Evolutionary conservation across 1,139 yeast genomes (phyloP).

Genomic region (Diutina sp.): DNA sequence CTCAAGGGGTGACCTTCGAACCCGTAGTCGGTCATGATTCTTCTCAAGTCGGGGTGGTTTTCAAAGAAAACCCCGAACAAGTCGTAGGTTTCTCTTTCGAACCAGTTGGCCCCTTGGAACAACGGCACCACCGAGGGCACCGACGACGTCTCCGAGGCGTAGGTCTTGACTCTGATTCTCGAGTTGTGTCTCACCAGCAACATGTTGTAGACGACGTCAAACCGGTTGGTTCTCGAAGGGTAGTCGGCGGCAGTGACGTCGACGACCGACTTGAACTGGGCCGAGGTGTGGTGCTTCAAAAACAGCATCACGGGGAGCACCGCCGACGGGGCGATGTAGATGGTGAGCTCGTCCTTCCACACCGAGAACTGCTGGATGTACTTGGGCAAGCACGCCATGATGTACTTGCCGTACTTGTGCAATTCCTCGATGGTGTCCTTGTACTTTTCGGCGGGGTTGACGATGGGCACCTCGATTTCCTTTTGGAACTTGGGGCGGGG

Average conservation of each 20-base stretch:
- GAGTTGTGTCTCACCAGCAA: slow-evolving; percentile 77
- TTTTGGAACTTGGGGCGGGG: slow-evolving; percentile 26
- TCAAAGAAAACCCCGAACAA: slow-evolving; percentile 79
- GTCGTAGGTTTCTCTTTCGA: slow-evolving; percentile 80
- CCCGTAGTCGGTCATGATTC: slow-evolving; percentile 88
- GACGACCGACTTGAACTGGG: slow-evolving; percentile 68
- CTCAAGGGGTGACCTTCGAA: slow-evolving; percentile 88
- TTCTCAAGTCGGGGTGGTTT: slow-evolving; percentile 81
- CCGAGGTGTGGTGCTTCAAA: slow-evolving; percentile 65
- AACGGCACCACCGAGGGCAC: slow-evolving; percentile 68
- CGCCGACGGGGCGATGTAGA: slow-evolving; percentile 69
- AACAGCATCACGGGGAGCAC: slow-evolving; percentile 58
- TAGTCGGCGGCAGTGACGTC: slow-evolving; percentile 83
- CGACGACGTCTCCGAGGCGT: slow-evolving; percentile 71
- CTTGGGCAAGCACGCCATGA: slow-evolving; percentile 72
- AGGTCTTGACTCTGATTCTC: slow-evolving; percentile 80
- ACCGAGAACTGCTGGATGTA: slow-evolving; percentile 75
- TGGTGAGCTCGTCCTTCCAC: slow-evolving; percentile 80
- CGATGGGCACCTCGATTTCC: slow-evolving; percentile 39
- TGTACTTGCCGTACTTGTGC: slow-evolving; percentile 72
- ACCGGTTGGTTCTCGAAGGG: slow-evolving; percentile 74
- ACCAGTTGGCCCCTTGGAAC: slow-evolving; percentile 81
- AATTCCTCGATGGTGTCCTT: slow-evolving; percentile 58
- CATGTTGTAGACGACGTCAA: slow-evolving; percentile 77
- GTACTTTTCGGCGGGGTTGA: slow-evolving; percentile 71